phyloP scores from a whole-genome alignment of 1,284 basidiomycete genomes.

The Cerrena zonata region DNA sequence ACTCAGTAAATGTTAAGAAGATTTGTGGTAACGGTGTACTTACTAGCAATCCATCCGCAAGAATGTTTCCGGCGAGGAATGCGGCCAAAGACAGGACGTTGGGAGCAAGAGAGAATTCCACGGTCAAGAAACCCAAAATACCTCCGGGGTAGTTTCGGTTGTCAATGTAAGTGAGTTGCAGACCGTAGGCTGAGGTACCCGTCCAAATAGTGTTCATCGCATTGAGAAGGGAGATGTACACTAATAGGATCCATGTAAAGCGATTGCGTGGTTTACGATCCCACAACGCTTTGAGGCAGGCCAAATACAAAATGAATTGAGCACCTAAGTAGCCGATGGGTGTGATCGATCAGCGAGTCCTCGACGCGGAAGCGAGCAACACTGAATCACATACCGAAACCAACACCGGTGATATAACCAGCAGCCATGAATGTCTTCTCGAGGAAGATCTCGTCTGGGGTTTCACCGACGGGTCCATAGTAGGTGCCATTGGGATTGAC shows the following conservation, averaged over 20 bases:
- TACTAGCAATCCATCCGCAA: background rate
- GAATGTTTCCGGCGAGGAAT: background rate
- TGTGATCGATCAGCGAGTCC: background rate
- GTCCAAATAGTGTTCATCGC: slow-evolving; percentile 1
- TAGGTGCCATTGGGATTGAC: background rate
- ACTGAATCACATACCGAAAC: slow-evolving; percentile 7
- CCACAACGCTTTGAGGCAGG: background rate
- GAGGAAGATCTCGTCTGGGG: slow-evolving; percentile 5
- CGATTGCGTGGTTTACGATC: background rate
- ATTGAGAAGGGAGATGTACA: background rate
- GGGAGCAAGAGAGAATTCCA: slow-evolving; percentile 7
- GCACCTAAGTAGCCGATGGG: background rate
- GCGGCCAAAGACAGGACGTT: slow-evolving; percentile 4
- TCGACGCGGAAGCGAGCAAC: background rate
- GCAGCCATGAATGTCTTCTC: slow-evolving; percentile 10
- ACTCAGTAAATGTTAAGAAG: background rate
- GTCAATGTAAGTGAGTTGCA: slow-evolving; percentile 5
- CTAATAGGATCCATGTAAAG: background rate
- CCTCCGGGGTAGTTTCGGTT: slow-evolving; percentile 11
- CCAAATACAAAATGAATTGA: background rate
- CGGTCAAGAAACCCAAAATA: slow-evolving; percentile 4
- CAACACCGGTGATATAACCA: slow-evolving; percentile 7
- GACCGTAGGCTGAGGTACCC: background rate
- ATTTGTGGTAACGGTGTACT: background rate
- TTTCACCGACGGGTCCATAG: slow-evolving; percentile 8